Evolutionary conservation across 2,329 filamentous ascomycete genomes (phyloP).

Genomic region (Ceratocystiopsis sp.): DNA sequence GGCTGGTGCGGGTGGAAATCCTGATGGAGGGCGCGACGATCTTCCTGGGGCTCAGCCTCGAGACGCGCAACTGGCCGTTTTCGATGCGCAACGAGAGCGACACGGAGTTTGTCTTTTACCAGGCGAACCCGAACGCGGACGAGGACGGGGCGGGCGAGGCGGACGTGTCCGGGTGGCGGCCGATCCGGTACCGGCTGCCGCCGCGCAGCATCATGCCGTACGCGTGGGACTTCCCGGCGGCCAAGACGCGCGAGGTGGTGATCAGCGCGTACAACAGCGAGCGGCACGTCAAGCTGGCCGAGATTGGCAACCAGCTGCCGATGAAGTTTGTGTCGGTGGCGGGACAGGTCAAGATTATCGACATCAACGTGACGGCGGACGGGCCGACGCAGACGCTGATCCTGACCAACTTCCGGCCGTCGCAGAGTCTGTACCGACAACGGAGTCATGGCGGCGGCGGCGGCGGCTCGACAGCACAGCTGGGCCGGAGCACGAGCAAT

Average conservation of each 20-base stretch:
- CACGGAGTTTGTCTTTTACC: conserved; percentile 90
- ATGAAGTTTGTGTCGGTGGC: conserved; percentile 66
- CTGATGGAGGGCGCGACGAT: conserved; percentile 87
- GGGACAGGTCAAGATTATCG: conserved; percentile 71
- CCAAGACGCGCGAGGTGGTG: conserved; percentile 88
- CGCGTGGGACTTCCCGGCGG: conserved; percentile 95
- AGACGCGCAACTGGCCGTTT: conserved; percentile 94
- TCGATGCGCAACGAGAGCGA: conserved; percentile 98
- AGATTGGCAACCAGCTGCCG: conserved; percentile 90
- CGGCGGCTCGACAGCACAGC: not conserved
- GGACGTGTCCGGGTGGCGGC: conserved; percentile 77
- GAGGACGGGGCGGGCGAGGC: conserved; percentile 45
- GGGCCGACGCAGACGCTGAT: conserved; percentile 91
- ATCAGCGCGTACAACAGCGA: conserved; percentile 66
- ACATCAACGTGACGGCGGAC: conserved; percentile 89
- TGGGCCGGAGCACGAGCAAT: no score
- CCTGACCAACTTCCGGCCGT: conserved; percentile 81
- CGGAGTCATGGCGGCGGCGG: conserved; percentile 11
- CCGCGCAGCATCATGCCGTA: conserved; percentile 98
- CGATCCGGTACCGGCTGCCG: conserved; percentile 80
- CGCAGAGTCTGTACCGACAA: conserved; percentile 72
- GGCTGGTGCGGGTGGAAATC: conserved; percentile 72
- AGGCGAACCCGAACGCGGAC: conserved; percentile 81
- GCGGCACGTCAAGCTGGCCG: conserved; percentile 81
- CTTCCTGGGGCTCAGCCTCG: conserved; percentile 77